phyloP scores from a whole-genome alignment of 441 rosid genomes.

The Gossypium davidsonii region DNA sequence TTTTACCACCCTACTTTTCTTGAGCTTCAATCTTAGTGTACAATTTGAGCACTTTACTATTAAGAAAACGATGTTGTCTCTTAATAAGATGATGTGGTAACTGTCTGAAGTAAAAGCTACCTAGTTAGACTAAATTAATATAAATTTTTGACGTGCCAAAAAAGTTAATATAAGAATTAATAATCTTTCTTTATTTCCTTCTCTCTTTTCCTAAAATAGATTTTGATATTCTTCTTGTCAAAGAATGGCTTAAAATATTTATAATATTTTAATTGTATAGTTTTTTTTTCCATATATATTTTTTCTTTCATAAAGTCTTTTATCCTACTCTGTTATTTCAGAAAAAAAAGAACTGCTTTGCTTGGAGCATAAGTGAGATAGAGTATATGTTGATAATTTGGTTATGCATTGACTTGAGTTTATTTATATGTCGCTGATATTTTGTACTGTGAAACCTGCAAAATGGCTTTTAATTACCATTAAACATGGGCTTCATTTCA shows the following conservation, averaged over 20 bases:
- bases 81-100: not conserved
- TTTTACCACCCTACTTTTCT: not conserved
- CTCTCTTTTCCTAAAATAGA: not conserved
- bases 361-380: not conserved
- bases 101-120: not conserved
- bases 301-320: not conserved
- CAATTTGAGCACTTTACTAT: not conserved
- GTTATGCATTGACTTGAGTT: not conserved
- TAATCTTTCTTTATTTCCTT: not conserved
- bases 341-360: not conserved
- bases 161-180: not conserved
- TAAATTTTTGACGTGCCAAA: not conserved
- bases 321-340: not conserved
- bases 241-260: not conserved
- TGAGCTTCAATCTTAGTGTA: not conserved
- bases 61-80: not conserved
- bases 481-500: not conserved
- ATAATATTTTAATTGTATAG: not conserved
- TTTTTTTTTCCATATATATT: not conserved
- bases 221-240: not conserved
- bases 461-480: not conserved
- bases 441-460: not conserved
- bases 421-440: not conserved
- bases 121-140: not conserved
- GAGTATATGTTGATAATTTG: not conserved